Conservation (phyloP, 768 basidiomycete species). For the Suillus clintonianus region DNA sequence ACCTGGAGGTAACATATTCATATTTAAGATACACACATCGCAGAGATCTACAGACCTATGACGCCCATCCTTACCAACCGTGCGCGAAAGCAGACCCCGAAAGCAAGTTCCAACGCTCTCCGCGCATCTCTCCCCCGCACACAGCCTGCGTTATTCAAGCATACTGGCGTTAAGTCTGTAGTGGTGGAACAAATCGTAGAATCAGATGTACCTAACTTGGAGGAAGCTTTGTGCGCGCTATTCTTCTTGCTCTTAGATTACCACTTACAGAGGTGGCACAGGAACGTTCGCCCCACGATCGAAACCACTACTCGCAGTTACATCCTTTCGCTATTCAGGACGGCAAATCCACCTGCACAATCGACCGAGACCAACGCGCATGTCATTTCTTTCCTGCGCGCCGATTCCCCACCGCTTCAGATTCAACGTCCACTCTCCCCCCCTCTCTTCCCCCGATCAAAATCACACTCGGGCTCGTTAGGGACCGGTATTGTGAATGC, state of each 20-base stretch:
- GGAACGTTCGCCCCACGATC: conserved; percentile 33
- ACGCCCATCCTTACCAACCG: conserved; percentile 46
- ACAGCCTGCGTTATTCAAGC: conserved; percentile 19
- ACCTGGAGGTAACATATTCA: neutral
- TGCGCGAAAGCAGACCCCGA: conserved; percentile 50
- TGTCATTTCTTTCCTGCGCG: conserved; percentile 29
- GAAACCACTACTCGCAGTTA: conserved; percentile 25
- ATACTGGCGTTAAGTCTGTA: conserved; percentile 25
- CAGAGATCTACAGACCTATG: conserved; percentile 35
- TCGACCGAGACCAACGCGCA: conserved; percentile 18
- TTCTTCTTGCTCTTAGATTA: neutral
- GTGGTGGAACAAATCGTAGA: conserved; percentile 34
- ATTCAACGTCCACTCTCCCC: conserved; percentile 34
- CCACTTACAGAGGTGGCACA: conserved; percentile 17
- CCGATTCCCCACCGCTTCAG: conserved; percentile 27
- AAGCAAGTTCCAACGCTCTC: conserved; percentile 32
- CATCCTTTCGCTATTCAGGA: conserved; percentile 30
- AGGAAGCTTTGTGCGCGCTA: conserved; percentile 44
- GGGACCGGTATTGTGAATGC: conserved; percentile 15
- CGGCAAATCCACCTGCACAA: conserved; percentile 13
- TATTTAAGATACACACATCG: conserved; percentile 26
- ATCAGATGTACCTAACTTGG: conserved; percentile 26
- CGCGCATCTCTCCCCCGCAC: conserved; percentile 27
- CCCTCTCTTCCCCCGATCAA: conserved; percentile 46
- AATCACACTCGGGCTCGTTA: neutral